These are phyloP conservation scores for Verticillium longisporum DNA, from an alignment of 2,329 filamentous ascomycete species.

Conservation along the genomic window DNA sequence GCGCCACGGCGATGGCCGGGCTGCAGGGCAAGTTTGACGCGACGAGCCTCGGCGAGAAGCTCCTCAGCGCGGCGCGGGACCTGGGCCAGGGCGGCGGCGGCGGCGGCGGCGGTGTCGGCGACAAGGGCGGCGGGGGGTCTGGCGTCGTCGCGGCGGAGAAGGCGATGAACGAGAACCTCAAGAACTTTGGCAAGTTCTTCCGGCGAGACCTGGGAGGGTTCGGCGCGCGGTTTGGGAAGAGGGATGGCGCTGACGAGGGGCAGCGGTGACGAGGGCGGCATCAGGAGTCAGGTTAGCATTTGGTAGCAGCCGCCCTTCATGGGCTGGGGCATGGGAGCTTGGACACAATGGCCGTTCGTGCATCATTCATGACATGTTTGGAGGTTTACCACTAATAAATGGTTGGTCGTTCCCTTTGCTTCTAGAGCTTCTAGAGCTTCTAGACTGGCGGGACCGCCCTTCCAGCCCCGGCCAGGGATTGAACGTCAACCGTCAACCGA, in stretches of 20 bases:
- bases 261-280: not conserved
- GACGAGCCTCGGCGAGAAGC: slow-evolving; percentile 73
- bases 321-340: not conserved
- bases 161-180: slow-evolving; percentile 84
- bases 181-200: slow-evolving; percentile 96
- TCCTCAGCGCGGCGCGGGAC: slow-evolving; percentile 82
- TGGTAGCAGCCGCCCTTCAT: no score
- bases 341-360: not conserved
- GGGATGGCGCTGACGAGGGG: slow-evolving; percentile 34
- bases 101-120: slow-evolving; percentile 19
- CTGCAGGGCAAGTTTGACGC: slow-evolving; percentile 66
- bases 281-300: no score
- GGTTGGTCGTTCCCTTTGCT: not conserved
- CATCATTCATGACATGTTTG: not conserved
- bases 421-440: not conserved
- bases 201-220: slow-evolving; percentile 75
- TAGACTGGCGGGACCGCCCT: not conserved
- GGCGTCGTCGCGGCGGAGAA: slow-evolving; percentile 40
- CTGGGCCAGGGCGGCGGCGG: slow-evolving; percentile 47
- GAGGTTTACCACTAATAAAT: not conserved
- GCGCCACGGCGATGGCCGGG: slow-evolving; percentile 21
- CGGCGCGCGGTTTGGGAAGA: slow-evolving; percentile 64
- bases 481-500: not conserved
- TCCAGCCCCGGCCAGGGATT: no score
- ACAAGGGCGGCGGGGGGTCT: slow-evolving; percentile 24